Evolutionary conservation across 2,329 filamentous ascomycete genomes (phyloP).

Genomic region (Arthrobotrys sinensis): DNA sequence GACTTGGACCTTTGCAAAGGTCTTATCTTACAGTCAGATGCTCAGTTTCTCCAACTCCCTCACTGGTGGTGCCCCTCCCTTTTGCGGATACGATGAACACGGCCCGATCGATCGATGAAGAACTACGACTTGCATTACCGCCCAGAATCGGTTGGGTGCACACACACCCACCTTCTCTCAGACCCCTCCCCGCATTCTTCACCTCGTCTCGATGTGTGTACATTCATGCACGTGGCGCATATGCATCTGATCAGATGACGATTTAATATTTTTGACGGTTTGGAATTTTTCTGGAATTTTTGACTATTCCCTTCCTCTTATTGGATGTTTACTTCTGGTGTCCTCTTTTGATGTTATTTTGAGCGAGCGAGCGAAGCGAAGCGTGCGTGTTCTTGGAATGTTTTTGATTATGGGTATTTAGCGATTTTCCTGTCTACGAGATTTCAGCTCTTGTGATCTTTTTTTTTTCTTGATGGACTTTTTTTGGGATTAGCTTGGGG

Average conservation of each 20-base stretch:
- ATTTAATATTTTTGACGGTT: slow-evolving; percentile 2
- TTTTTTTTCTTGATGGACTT: background rate
- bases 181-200: slow-evolving; percentile 1
- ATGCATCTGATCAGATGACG: slow-evolving; percentile 17
- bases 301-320: background rate
- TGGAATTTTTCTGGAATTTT: too few relatives aligned
- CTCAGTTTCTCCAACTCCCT: slow-evolving; percentile 19
- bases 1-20: slow-evolving; percentile 28
- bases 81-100: slow-evolving; percentile 16
- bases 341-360: slow-evolving; percentile 12
- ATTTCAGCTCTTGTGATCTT: slow-evolving; percentile 8
- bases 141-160: background rate
- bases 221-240: slow-evolving; percentile 22
- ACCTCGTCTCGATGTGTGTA: background rate
- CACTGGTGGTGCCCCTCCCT: background rate
- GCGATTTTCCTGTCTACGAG: background rate
- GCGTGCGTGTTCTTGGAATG: slow-evolving; percentile 1
- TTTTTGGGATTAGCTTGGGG: background rate
- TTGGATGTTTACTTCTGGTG: slow-evolving; percentile 1
- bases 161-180: too few relatives aligned
- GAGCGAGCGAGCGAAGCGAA: slow-evolving; percentile 18
- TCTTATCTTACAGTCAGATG: slow-evolving; percentile 32
- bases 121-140: slow-evolving; percentile 1
- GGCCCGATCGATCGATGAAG: background rate
- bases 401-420: background rate